Evolutionary conservation across 768 basidiomycete species (phyloP).

Genomic region (Lactarius vividus): DNA sequence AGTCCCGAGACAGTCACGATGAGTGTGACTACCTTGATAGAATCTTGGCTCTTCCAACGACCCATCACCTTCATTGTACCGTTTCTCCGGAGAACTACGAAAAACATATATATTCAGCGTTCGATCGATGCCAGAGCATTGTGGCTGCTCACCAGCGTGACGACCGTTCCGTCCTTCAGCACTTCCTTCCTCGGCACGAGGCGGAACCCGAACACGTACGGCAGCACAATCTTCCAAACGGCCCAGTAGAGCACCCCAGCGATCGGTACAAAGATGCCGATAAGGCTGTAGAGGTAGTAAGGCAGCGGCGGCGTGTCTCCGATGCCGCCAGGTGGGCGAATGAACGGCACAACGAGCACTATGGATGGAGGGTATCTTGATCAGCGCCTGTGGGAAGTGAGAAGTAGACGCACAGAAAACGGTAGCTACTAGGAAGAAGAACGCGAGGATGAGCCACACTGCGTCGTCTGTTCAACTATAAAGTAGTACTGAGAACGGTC

Average conservation of each 20-base stretch:
- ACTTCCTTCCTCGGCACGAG: constrained; percentile 49
- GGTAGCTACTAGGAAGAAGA: constrained; percentile 53
- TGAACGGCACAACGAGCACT: constrained; percentile 57
- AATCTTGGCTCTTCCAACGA: not conserved
- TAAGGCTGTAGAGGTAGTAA: constrained; percentile 57
- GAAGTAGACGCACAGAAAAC: constrained; percentile 44
- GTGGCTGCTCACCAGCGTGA: constrained; percentile 45
- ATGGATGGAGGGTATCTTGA: not conserved
- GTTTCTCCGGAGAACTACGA: constrained; percentile 19
- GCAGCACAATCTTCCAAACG: constrained; percentile 49
- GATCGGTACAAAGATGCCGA: constrained; percentile 49
- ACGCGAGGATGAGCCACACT: constrained; percentile 56
- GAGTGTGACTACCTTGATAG: not conserved
- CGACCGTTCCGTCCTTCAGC: constrained; percentile 52
- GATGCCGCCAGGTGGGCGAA: constrained; percentile 50
- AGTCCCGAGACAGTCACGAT: not conserved
- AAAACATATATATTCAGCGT: not conserved
- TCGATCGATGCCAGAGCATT: not conserved
- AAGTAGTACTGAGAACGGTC: too few relatives aligned
- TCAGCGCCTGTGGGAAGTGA: not conserved
- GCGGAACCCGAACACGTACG: constrained; percentile 47
- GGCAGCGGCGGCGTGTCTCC: constrained; percentile 62
- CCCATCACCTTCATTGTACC: not conserved
- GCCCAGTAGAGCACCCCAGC: constrained; percentile 54
- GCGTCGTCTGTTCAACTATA: constrained; percentile 31